Conservation (phyloP, 805 yeast species). For the Saccharomycopsis sp. region DNA sequence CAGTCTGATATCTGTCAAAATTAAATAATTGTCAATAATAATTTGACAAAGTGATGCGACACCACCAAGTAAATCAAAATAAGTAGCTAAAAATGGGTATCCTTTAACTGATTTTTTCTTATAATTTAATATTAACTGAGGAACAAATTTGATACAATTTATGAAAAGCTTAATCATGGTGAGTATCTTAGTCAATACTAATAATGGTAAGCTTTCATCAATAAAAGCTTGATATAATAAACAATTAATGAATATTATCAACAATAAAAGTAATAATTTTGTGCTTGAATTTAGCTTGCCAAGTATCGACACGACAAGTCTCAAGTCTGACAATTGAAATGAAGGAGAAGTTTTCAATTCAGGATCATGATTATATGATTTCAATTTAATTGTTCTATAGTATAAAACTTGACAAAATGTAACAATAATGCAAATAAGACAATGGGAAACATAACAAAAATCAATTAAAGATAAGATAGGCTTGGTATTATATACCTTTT, state of each 20-base stretch:
- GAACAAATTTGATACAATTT: slow-evolving; percentile 20
- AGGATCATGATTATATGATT: slow-evolving; percentile 8
- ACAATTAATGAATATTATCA: slow-evolving; percentile 1
- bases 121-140: slow-evolving; percentile 19
- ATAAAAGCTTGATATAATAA: slow-evolving; percentile 17
- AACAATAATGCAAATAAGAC: slow-evolving; percentile 12
- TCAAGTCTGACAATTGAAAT: slow-evolving; percentile 2
- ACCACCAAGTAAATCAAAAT: slow-evolving; percentile 19
- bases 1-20: slow-evolving; percentile 8
- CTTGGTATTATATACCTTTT: slow-evolving; percentile 16
- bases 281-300: slow-evolving; percentile 7
- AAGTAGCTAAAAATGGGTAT: slow-evolving; percentile 16
- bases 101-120: slow-evolving; percentile 21
- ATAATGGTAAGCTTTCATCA: slow-evolving; percentile 11
- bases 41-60: slow-evolving; percentile 16
- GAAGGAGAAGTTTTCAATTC: background rate
- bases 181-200: slow-evolving; percentile 16
- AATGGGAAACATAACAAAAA: slow-evolving; percentile 18
- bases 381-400: slow-evolving; percentile 17
- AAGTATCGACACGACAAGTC: slow-evolving; percentile 5
- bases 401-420: slow-evolving; percentile 19
- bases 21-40: slow-evolving; percentile 18
- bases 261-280: slow-evolving; percentile 7
- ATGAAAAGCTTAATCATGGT: slow-evolving; percentile 19
- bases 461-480: slow-evolving; percentile 21